Conservation (phyloP, 495 filamentous ascomycete species). For the Aspergillus olivimuriae region DNA sequence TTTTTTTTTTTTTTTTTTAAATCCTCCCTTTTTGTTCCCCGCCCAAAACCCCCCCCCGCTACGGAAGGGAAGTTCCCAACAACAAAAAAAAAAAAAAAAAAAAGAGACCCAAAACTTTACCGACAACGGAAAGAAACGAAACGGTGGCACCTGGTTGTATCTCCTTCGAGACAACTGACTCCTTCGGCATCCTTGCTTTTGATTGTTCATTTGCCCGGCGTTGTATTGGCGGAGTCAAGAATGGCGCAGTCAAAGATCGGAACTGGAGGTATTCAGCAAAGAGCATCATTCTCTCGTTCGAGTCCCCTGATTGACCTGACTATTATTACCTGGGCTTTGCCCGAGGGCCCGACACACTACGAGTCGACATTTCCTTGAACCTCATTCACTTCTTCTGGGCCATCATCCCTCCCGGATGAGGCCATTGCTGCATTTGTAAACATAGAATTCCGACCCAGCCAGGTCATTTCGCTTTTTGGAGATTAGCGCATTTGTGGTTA, state of each 20-base stretch:
- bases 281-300: constrained; percentile 12
- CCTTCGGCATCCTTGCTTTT: constrained; percentile 9
- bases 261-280: constrained; percentile 15
- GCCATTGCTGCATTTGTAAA: constrained; percentile 35
- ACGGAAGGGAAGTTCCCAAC: constrained; percentile 1
- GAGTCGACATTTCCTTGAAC: constrained; percentile 5
- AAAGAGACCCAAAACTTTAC: background rate
- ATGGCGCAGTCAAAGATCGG: constrained; percentile 21
- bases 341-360: constrained; percentile 3
- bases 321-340: background rate
- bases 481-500: constrained; percentile 39
- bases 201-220: constrained; percentile 21
- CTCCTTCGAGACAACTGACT: constrained; percentile 3
- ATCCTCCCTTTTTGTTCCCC: constrained; percentile 2
- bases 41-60: background rate
- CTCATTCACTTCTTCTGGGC: constrained; percentile 4
- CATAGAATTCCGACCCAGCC: constrained; percentile 35
- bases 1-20: constrained; percentile 7
- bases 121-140: constrained; percentile 3
- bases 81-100: constrained; percentile 8
- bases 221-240: constrained; percentile 20
- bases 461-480: constrained; percentile 28
- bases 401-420: constrained; percentile 8
- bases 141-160: constrained; percentile 7
- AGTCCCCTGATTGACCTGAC: constrained; percentile 7